A percentile compares a stretch with the other conserved stretches of the same genome.
phyloP scores from a whole-genome alignment of 2,329 filamentous ascomycete genomes.

The Sarocladiaceae sp. region DNA sequence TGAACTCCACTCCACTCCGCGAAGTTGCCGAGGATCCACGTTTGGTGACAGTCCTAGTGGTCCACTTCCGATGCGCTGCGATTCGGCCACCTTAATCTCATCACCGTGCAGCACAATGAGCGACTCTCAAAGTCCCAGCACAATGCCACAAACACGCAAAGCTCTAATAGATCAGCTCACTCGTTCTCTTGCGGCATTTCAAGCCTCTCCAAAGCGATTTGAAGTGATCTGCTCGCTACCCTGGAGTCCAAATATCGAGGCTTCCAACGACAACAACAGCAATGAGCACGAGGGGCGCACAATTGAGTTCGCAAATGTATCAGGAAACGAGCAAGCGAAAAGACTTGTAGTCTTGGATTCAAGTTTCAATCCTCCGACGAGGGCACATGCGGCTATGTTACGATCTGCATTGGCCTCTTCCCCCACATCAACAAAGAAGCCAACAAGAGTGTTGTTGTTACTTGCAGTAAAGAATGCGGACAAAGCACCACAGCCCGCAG shows the following conservation, averaged over 20 bases:
- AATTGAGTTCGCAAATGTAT: not conserved
- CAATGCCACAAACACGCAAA: not conserved
- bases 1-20: too few species aligned
- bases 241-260: constrained; percentile 12
- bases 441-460: constrained; percentile 44
- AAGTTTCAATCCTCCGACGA: constrained; percentile 65
- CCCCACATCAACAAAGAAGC: constrained; percentile 8
- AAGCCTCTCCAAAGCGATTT: constrained; percentile 37
- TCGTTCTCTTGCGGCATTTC: constrained; percentile 40
- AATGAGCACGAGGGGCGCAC: not conserved
- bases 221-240: constrained; percentile 40
- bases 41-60: too few species aligned
- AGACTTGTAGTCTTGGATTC: constrained; percentile 58
- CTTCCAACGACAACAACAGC: constrained; percentile 8
- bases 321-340: not conserved
- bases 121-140: not conserved
- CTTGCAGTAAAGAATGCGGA: constrained; percentile 63
- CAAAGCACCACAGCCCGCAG: constrained; percentile 62
- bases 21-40: too few species aligned
- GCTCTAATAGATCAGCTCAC: constrained; percentile 37
- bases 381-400: constrained; percentile 56
- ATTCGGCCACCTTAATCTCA: too few species aligned
- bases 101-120: too few species aligned
- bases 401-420: constrained; percentile 37
- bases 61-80: too few species aligned